Evolutionary conservation across 116 monocot genomes (phyloP), one percentile per base, ranked within the genome.

Genomic region (Iris pallida): DNA sequence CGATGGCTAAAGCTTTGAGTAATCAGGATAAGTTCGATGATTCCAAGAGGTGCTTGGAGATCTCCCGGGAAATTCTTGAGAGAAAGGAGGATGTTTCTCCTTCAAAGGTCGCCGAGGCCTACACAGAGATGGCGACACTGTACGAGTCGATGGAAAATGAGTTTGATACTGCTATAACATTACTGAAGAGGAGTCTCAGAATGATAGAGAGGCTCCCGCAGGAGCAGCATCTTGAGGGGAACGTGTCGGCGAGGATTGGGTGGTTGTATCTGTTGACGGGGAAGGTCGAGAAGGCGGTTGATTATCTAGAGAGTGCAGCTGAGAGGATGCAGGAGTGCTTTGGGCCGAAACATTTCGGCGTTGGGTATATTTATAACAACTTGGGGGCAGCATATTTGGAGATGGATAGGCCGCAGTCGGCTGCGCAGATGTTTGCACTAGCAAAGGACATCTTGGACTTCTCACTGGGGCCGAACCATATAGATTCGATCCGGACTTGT

Each of bases 291-390:
- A 65, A 90, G 45, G 93, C 85, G 42, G 68, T 93, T 41, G 80
- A 80, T 2, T 90, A 86, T 65, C 52, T 93, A 72, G 93, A 98
- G 75, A 78, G 67, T 68, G 98, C 93, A 2, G 87, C 84, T 40
- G 93, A 90, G 76, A 93, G 93, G 61, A 63, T 93, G 78, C 88
- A 82, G 75, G 90, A 93, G 71, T 86, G 85, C 65, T 98, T 98
- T 76, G 98, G 98, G 12, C 83, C 88, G 0, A 98, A 98, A 68
- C 93, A 98, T 64, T 93, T 85, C 59, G 83, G 83, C 1, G 85
- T 90, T 8, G 98, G 98, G 4, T 98, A 98, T 63, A 73, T 93
- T 5, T 98, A 93, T 68, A 98, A 98, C 73, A 98, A 93, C 69
- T 71, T 98, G 64, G 98, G 90, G 14, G 85, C 88, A 53, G 93